Evolutionary conservation across 495 filamentous ascomycete species (phyloP).

Genomic region (Xylaria curta): DNA sequence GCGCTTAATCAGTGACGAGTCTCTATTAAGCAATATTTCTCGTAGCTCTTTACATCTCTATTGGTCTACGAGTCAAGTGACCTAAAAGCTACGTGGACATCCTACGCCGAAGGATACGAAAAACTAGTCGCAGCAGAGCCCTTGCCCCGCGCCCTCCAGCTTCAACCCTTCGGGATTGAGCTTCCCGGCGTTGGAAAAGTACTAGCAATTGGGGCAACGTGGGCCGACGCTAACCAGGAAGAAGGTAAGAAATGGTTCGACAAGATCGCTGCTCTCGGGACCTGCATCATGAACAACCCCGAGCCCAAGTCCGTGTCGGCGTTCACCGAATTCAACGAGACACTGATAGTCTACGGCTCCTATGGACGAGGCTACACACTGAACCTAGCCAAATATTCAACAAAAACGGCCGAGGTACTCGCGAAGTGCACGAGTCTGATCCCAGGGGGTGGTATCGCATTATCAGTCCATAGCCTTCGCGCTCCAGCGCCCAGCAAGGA

Average conservation of each 20-base stretch:
- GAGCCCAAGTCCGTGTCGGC: constrained; percentile 10
- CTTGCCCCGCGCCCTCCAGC: constrained; percentile 6
- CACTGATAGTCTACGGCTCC: neutral
- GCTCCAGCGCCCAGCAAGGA: constrained; percentile 4
- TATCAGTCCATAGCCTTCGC: neutral
- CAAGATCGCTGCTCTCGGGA: constrained; percentile 13
- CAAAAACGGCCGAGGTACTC: too few relatives aligned
- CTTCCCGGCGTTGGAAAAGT: constrained; percentile 18
- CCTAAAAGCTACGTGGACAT: too few relatives aligned
- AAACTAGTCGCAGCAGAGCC: too few relatives aligned
- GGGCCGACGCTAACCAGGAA: constrained; percentile 16
- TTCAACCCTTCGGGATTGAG: constrained; percentile 19
- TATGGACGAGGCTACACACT: neutral
- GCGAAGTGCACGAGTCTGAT: neutral
- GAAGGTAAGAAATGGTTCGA: constrained; percentile 21
- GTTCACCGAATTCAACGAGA: too few relatives aligned
- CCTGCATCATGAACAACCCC: constrained; percentile 23
- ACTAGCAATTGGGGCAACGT: constrained; percentile 8
- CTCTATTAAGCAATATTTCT: too few relatives aligned
- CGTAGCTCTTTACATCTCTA: too few relatives aligned
- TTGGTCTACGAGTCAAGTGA: too few relatives aligned
- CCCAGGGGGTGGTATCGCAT: constrained; percentile 14
- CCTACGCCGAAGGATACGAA: too few relatives aligned
- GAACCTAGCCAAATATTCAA: too few relatives aligned
- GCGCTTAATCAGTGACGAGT: too few relatives aligned